Evolutionary conservation across 1,284 basidiomycete species (phyloP).

Genomic region (Chiua sp.): DNA sequence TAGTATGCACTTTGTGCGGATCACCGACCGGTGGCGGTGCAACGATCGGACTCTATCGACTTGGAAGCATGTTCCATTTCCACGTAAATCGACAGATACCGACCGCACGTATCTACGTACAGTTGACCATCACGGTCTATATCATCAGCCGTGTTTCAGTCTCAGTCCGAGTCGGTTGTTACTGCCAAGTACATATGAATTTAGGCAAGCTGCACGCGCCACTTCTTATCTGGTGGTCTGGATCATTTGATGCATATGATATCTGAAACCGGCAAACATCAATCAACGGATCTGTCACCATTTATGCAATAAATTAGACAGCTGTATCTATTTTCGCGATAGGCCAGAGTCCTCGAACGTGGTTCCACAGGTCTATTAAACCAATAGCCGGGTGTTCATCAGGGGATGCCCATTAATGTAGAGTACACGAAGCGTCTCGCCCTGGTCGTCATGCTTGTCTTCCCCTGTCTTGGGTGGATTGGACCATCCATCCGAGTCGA

Average conservation of each 20-base stretch:
- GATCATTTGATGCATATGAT: neutral
- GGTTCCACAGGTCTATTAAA: conserved; percentile 39
- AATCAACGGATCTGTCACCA: too few relatives aligned
- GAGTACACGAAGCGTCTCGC: conserved; percentile 51
- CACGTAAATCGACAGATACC: too few relatives aligned
- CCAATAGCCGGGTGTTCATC: conserved; percentile 73
- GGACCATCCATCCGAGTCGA: conserved; percentile 47
- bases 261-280: neutral
- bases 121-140: too few relatives aligned
- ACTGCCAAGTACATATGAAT: neutral
- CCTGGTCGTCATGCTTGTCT: conserved; percentile 11
- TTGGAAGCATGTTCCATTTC: too few relatives aligned
- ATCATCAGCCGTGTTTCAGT: neutral
- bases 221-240: neutral
- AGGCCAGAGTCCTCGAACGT: neutral
- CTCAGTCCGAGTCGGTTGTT: neutral
- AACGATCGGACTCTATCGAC: neutral
- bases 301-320: neutral
- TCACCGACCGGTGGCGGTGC: neutral
- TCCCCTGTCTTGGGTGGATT: conserved; percentile 28
- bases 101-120: too few relatives aligned
- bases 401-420: conserved; percentile 81
- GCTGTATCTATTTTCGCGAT: neutral
- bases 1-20: too few relatives aligned
- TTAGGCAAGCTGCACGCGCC: neutral